phyloP scores from a whole-genome alignment of 306 rosid genomes.

The Lupinus albus region DNA sequence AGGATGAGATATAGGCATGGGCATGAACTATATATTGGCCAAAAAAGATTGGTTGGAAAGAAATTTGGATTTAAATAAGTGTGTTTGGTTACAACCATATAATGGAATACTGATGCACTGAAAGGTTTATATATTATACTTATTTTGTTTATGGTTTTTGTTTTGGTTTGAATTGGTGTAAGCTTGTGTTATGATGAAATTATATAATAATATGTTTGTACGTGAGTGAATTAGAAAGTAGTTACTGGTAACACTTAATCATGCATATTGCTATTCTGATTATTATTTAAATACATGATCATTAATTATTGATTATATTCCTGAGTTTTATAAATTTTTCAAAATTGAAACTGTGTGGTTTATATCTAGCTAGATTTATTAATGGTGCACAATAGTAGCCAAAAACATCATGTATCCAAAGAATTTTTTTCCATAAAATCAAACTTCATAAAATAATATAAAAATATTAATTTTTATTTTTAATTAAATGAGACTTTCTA shows the following conservation, averaged over 20 bases:
- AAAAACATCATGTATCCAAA: no score
- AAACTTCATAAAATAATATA: no score
- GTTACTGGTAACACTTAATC: not conserved
- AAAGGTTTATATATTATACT: not conserved
- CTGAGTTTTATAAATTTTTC: not conserved
- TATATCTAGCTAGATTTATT: no score
- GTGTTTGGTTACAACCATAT: not conserved
- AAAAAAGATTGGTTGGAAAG: not conserved
- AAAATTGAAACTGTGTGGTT: not conserved
- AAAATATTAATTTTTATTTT: no score
- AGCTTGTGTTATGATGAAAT: not conserved
- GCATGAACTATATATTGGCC: slow-evolving; percentile 17
- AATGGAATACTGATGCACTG: not conserved
- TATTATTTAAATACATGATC: no score
- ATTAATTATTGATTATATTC: not conserved
- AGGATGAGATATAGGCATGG: not conserved
- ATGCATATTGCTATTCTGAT: no score
- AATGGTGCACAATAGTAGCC: no score
- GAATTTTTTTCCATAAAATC: no score
- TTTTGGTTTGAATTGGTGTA: not conserved
- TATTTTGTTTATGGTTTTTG: not conserved
- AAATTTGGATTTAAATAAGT: no score
- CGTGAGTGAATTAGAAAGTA: not conserved
- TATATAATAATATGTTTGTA: not conserved
- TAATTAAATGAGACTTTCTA: no score